Evolutionary conservation across 2,329 filamentous ascomycete species (phyloP).

Genomic region (Cordyceps cicadae): DNA sequence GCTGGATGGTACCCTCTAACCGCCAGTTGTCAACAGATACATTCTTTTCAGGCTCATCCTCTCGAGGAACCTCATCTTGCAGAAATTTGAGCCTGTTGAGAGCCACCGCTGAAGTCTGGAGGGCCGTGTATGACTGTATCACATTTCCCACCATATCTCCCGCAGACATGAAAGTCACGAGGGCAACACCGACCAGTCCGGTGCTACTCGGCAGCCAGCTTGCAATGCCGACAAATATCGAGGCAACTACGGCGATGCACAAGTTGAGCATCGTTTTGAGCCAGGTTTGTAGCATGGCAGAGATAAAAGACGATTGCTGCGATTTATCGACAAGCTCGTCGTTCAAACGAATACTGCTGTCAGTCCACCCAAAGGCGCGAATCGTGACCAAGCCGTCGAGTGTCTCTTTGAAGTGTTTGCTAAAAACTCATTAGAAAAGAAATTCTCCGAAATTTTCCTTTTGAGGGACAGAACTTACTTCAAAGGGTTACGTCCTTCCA

Average conservation of each 20-base stretch:
- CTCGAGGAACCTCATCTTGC: neutral
- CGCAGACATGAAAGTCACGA: slow-evolving; percentile 2
- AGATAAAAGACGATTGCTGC: slow-evolving; percentile 1
- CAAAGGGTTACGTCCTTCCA: slow-evolving; percentile 3
- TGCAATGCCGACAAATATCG: slow-evolving; percentile 4
- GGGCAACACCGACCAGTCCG: slow-evolving; percentile 3
- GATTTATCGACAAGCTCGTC: neutral
- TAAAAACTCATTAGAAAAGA: neutral
- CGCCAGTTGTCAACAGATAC: neutral
- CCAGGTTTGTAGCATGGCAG: neutral
- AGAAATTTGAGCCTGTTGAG: slow-evolving; percentile 1
- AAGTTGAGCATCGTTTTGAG: neutral
- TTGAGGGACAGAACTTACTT: neutral
- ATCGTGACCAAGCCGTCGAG: slow-evolving; percentile 4
- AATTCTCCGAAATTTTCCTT: too few relatives aligned
- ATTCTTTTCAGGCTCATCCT: neutral
- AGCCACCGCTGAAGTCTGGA: neutral
- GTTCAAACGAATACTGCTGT: neutral
- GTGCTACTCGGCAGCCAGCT: slow-evolving; percentile 3
- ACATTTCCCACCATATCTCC: neutral
- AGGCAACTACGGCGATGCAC: slow-evolving; percentile 2
- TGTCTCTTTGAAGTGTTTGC: slow-evolving; percentile 6
- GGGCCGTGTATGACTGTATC: neutral
- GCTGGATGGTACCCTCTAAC: neutral
- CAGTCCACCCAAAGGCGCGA: slow-evolving; percentile 4